These are phyloP conservation scores for Saksenaea oblongispora DNA, from an alignment of 371 early-diverging fungal species.

Conservation along the genomic window DNA sequence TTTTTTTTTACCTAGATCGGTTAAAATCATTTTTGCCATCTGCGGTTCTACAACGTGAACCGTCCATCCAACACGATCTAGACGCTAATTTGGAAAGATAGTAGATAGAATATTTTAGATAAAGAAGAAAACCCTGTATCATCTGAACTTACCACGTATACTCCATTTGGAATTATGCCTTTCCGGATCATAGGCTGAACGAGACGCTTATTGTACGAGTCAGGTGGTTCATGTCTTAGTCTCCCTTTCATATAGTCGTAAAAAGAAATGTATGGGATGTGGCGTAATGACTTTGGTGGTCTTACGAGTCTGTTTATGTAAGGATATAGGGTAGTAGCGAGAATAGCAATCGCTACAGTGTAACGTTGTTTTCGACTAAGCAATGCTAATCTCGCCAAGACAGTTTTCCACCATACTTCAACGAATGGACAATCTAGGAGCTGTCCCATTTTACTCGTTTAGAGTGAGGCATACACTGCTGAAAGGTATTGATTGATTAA, in stretches of 20 bases:
- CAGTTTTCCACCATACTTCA: background rate
- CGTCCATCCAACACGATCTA: conserved; percentile 20
- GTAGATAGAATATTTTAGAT: background rate
- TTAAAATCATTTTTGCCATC: conserved; percentile 14
- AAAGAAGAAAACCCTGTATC: background rate
- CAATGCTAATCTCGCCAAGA: background rate
- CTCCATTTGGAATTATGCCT: conserved; percentile 1
- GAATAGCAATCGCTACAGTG: background rate
- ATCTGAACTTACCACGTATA: conserved; percentile 9
- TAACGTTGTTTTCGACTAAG: background rate
- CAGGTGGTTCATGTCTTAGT: background rate
- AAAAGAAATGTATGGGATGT: conserved; percentile 13
- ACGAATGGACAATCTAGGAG: background rate
- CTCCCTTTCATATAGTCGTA: conserved; percentile 7
- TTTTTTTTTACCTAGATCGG: conserved; percentile 17
- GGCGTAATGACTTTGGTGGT: conserved; percentile 15
- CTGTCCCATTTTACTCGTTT: background rate
- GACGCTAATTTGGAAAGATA: conserved; percentile 7
- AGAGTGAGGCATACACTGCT: too few relatives aligned
- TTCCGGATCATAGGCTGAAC: conserved; percentile 7
- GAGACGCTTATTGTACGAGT: background rate
- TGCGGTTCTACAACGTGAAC: conserved; percentile 23
- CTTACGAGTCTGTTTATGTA: background rate
- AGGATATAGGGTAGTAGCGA: background rate
- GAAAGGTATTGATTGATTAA: too few relatives aligned